Evolutionary conservation across 257 asterid species (phyloP).

Genomic region (Cinchona pubescens): DNA sequence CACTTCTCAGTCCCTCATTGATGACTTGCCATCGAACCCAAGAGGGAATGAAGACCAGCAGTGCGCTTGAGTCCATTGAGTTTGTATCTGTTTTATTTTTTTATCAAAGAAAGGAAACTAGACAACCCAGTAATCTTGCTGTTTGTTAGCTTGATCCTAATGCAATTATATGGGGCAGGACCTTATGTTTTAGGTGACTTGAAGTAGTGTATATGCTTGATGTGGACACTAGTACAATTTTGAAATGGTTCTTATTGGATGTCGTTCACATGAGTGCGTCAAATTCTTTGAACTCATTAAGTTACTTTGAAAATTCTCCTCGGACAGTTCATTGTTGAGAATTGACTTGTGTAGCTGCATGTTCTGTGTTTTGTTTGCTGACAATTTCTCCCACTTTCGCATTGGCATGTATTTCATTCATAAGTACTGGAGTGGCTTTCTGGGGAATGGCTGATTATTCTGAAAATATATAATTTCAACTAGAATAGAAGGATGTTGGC

Average conservation of each 20-base stretch:
- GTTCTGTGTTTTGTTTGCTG: not conserved
- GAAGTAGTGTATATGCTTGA: not conserved
- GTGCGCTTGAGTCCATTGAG: not conserved
- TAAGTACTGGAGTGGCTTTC: not conserved
- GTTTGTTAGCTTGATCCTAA: not conserved
- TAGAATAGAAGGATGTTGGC: not conserved
- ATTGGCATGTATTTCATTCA: not conserved
- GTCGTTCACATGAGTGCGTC: not conserved
- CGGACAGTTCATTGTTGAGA: not conserved
- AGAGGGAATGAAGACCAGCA: not conserved
- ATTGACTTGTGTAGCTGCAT: not conserved
- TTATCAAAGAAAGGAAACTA: not conserved
- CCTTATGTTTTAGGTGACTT: not conserved
- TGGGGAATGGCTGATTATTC: not conserved
- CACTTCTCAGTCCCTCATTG: not conserved
- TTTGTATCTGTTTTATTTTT: not conserved
- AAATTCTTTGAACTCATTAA: not conserved
- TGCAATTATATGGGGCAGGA: not conserved
- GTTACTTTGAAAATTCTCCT: not conserved
- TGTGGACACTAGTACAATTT: not conserved
- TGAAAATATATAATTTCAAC: not conserved
- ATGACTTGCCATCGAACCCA: not conserved
- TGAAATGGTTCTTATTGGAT: not conserved
- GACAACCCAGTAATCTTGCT: not conserved
- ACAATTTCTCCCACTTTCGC: not conserved